Evolutionary conservation across 768 basidiomycete species (phyloP).

Genomic region (Boletus rubescentipes): DNA sequence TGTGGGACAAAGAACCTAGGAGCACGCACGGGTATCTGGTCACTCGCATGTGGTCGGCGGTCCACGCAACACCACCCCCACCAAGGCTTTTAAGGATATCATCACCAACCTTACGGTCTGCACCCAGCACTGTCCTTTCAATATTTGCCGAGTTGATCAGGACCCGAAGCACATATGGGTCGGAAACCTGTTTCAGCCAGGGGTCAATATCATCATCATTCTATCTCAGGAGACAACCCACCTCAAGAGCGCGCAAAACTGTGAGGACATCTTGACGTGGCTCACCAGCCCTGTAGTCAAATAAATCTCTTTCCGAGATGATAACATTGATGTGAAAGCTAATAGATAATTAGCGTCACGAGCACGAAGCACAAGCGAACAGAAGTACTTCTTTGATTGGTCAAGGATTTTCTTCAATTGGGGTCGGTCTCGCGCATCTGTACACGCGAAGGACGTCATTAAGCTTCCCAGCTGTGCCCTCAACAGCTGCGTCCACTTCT

Average conservation of each 20-base stretch:
- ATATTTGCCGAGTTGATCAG: constrained; percentile 74
- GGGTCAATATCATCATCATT: not conserved
- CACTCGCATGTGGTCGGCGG: constrained; percentile 61
- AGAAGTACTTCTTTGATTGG: constrained; percentile 61
- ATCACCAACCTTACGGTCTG: constrained; percentile 64
- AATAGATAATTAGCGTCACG: constrained; percentile 10
- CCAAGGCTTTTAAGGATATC: constrained; percentile 41
- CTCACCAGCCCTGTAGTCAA: constrained; percentile 79
- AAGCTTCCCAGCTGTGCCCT: constrained; percentile 54
- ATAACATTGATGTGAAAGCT: constrained; percentile 56
- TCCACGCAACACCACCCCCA: constrained; percentile 60
- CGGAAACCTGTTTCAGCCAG: constrained; percentile 53
- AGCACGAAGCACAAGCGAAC: constrained; percentile 9
- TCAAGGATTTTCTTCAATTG: constrained; percentile 57
- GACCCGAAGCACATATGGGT: constrained; percentile 74
- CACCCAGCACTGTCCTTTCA: constrained; percentile 69
- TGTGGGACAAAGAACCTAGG: not conserved
- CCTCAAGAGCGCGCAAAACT: constrained; percentile 79
- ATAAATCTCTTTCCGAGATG: constrained; percentile 70
- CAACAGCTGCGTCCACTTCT: constrained; percentile 65
- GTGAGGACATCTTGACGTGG: constrained; percentile 63
- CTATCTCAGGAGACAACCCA: constrained; percentile 32
- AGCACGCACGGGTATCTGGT: constrained; percentile 59
- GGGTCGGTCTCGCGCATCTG: constrained; percentile 60
- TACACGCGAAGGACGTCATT: constrained; percentile 74